phyloP scores from a whole-genome alignment of 2,329 filamentous ascomycete species.

The Sphaerulina musiva region DNA sequence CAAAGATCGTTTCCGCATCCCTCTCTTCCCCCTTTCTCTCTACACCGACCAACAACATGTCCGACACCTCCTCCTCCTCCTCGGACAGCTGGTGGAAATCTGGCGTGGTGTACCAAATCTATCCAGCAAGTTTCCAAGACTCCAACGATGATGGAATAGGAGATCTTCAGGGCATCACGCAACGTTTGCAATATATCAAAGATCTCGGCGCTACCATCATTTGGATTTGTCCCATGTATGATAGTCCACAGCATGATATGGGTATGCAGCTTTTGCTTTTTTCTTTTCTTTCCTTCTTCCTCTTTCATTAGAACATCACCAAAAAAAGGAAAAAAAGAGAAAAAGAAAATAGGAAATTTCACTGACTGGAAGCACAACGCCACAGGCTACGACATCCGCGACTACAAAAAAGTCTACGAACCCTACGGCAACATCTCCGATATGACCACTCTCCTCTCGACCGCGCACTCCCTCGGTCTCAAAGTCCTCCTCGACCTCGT shows the following conservation, averaged over 20 bases:
- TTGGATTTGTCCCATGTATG: constrained; percentile 45
- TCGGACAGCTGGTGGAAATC: constrained; percentile 49
- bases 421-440: constrained; percentile 44
- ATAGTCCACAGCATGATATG: constrained; percentile 48
- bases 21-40: no score
- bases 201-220: constrained; percentile 50
- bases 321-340: no score
- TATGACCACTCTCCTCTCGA: constrained; percentile 40
- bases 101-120: constrained; percentile 44
- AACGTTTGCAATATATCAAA: constrained; percentile 54
- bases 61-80: constrained; percentile 64
- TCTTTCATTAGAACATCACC: no score
- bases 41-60: constrained; percentile 43
- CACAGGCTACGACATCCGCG: constrained; percentile 44
- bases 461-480: constrained; percentile 41
- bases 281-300: no score
- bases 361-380: no score
- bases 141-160: constrained; percentile 55
- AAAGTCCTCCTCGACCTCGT: constrained; percentile 44
- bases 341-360: no score
- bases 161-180: constrained; percentile 58
- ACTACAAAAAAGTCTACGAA: constrained; percentile 40
- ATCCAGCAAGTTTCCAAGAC: constrained; percentile 50
- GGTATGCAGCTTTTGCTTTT: background rate
- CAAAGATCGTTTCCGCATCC: no score